phyloP scores from a whole-genome alignment of 139 green algal species.

The Desmodesmus armatus region DNA sequence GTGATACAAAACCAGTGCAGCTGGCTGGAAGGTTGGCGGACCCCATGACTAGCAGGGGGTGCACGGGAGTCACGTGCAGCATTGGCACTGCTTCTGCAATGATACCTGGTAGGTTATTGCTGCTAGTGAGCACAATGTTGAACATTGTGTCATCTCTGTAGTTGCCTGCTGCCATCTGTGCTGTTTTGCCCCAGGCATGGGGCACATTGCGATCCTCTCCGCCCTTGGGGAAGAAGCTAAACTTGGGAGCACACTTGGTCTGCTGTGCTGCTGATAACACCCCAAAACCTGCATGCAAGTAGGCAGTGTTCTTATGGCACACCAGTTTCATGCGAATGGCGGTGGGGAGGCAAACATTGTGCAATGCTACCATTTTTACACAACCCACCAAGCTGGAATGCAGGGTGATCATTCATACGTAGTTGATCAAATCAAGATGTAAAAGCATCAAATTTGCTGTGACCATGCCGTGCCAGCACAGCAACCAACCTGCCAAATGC shows the following conservation, averaged over 20 bases:
- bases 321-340: no score
- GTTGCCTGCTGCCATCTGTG: slow-evolving; percentile 43
- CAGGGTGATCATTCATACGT: no score
- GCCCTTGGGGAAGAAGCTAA: slow-evolving; percentile 41
- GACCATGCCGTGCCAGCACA: no score
- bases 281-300: not conserved
- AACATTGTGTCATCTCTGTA: not conserved
- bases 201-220: slow-evolving; percentile 42
- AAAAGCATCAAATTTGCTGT: no score
- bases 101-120: slow-evolving; percentile 20
- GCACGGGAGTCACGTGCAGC: slow-evolving; percentile 22
- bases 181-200: slow-evolving; percentile 15
- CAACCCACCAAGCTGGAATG: no score
- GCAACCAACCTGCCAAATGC: no score
- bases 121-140: slow-evolving; percentile 13
- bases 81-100: not conserved
- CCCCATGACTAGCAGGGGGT: not conserved
- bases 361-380: no score
- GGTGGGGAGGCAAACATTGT: no score
- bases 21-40: not conserved
- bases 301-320: no score
- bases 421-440: no score
- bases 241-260: not conserved
- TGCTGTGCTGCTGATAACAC: not conserved
- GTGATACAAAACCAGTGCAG: not conserved